These are phyloP conservation scores for Laetiporus sulphureus DNA, from an alignment of 1,284 basidiomycete genomes.

Conservation along the genomic window DNA sequence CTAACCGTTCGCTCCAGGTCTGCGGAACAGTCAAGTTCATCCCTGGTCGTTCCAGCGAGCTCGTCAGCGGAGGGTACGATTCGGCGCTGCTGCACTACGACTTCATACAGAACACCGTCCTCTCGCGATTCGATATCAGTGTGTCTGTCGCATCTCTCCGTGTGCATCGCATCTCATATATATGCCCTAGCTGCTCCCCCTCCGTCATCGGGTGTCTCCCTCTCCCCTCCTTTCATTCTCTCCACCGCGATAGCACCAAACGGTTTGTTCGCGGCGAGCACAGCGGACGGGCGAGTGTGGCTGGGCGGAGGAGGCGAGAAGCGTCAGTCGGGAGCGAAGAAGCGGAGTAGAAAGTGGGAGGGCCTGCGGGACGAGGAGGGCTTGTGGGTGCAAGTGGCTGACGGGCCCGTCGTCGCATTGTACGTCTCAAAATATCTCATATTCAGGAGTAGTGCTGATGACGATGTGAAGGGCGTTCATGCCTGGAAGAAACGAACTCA, in stretches of 20 bases:
- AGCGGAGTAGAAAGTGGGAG: constrained; percentile 63
- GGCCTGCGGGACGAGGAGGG: constrained; percentile 48
- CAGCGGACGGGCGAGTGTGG: constrained; percentile 68
- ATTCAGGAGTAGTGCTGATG: constrained; percentile 4
- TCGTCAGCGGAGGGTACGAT: constrained; percentile 75
- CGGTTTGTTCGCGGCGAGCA: constrained; percentile 61
- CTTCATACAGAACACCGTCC: constrained; percentile 43
- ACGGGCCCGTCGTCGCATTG: constrained; percentile 67
- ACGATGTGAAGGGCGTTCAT: constrained; percentile 40
- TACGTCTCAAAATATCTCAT: constrained; percentile 27
- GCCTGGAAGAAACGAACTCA: constrained; percentile 35
- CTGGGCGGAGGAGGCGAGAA: constrained; percentile 65
- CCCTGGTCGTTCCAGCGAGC: constrained; percentile 57
- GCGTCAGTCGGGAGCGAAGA: constrained; percentile 29
- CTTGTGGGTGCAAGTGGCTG: constrained; percentile 44
- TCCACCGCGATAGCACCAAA: constrained; percentile 48
- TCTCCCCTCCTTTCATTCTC: constrained; percentile 70
- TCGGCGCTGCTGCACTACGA: constrained; percentile 63
- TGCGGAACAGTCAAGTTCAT: constrained; percentile 64
- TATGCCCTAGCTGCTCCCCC: constrained; percentile 32
- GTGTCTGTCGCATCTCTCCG: constrained; percentile 12
- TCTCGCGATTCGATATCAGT: constrained; percentile 60
- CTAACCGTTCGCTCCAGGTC: too few species aligned
- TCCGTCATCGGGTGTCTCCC: constrained; percentile 39
- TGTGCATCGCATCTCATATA: neutral